Conservation (phyloP, 345 rosid species). For the Salix koriyanagi region DNA sequence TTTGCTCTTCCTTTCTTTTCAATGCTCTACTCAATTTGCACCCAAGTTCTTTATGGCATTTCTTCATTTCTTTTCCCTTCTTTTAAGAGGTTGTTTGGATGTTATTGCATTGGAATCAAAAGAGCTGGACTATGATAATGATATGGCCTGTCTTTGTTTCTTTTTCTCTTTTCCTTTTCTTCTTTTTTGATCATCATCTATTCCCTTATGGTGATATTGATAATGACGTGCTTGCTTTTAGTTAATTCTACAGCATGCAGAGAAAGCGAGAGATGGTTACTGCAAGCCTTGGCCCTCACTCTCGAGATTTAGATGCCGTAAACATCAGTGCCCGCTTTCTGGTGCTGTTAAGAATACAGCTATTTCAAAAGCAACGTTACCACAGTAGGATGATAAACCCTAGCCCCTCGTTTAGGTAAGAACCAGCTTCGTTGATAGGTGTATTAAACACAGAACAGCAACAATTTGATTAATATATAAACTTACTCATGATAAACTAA, state of each 20-base stretch:
- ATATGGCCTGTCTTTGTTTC: neutral
- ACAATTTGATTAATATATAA: neutral
- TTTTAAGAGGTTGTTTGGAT: neutral
- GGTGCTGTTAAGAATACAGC: neutral
- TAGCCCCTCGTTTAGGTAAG: neutral
- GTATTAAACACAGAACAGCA: neutral
- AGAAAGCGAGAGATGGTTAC: neutral
- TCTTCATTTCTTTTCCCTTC: neutral
- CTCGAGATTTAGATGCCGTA: neutral
- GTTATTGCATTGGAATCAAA: neutral
- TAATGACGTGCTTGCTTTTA: neutral
- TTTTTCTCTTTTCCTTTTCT: neutral
- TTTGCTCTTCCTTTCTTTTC: constrained; percentile 7
- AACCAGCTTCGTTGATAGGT: neutral
- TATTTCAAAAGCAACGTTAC: neutral
- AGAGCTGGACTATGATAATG: neutral
- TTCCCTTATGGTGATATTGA: neutral
- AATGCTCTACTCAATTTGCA: constrained; percentile 19
- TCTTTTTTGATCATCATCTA: constrained; percentile 2
- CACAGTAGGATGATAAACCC: neutral
- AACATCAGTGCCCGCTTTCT: neutral
- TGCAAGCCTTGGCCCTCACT: neutral
- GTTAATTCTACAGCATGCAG: neutral
- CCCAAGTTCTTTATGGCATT: constrained; percentile 6
- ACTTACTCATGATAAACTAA: too few relatives aligned